Conservation (phyloP, 2,329 filamentous ascomycete species). For the Colletotrichum kahawae region DNA sequence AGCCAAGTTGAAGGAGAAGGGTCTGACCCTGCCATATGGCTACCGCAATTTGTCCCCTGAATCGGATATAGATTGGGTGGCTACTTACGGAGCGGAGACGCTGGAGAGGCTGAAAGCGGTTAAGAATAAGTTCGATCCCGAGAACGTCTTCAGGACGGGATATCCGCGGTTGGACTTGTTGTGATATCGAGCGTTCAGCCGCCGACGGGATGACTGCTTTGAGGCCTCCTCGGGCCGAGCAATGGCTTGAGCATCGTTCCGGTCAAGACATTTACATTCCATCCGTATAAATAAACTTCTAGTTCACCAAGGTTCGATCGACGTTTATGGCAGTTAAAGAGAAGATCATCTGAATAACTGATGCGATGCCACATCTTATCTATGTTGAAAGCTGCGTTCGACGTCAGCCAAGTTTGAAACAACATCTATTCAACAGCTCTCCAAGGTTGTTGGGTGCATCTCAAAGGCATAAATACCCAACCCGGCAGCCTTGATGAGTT, state of each 20-base stretch:
- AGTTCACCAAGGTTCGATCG: neutral
- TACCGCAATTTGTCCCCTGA: slow-evolving; percentile 12
- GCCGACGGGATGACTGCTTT: neutral
- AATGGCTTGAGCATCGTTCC: neutral
- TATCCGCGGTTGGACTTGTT: neutral
- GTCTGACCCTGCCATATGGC: slow-evolving; percentile 33
- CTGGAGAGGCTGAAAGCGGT: slow-evolving; percentile 19
- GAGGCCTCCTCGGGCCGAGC: neutral
- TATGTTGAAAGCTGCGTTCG: neutral
- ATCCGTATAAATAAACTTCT: neutral
- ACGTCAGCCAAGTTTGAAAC: neutral
- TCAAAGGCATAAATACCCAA: neutral
- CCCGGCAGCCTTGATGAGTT: neutral
- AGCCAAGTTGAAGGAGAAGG: slow-evolving; percentile 33
- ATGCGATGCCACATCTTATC: neutral
- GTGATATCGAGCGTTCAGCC: neutral
- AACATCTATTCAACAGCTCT: neutral
- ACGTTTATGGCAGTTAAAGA: neutral
- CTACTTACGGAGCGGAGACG: slow-evolving; percentile 33
- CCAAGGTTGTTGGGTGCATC: neutral
- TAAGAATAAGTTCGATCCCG: slow-evolving; percentile 19
- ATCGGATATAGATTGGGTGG: slow-evolving; percentile 27
- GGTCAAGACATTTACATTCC: neutral
- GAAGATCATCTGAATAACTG: neutral
- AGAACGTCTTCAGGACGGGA: slow-evolving; percentile 16